Evolutionary conservation across 2,329 filamentous ascomycete species (phyloP).

Genomic region (Volutella citrinella): DNA sequence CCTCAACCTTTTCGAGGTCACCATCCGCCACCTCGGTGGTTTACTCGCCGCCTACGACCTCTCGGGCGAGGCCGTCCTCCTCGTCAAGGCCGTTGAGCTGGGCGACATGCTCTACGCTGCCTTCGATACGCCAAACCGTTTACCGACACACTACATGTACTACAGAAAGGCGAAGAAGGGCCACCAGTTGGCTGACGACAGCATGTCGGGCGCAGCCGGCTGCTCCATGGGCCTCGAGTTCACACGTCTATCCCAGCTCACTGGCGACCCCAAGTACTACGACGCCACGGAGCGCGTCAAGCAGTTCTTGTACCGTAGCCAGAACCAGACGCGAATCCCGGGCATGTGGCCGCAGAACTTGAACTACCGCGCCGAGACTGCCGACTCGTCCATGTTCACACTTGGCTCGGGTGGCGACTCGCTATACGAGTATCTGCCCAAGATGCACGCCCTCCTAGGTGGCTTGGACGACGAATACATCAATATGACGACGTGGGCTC

Average conservation of each 20-base stretch:
- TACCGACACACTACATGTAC: constrained; percentile 46
- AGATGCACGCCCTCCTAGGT: constrained; percentile 61
- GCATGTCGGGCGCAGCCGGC: constrained; percentile 42
- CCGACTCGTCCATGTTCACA: constrained; percentile 37
- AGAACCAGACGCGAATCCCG: constrained; percentile 64
- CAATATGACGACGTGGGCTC: constrained; percentile 61
- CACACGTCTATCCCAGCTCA: constrained; percentile 70
- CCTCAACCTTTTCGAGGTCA: constrained; percentile 63
- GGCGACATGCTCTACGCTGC: constrained; percentile 51
- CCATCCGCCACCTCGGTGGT: constrained; percentile 53
- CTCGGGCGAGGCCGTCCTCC: constrained; percentile 42
- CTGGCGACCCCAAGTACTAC: constrained; percentile 70
- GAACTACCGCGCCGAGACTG: constrained; percentile 55
- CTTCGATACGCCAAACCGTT: constrained; percentile 53
- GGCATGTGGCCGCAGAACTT: constrained; percentile 70
- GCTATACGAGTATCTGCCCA: constrained; percentile 59
- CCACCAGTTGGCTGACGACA: constrained; percentile 31
- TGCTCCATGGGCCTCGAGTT: constrained; percentile 74
- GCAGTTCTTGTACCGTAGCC: constrained; percentile 60
- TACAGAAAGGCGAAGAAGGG: constrained; percentile 41
- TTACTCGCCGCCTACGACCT: constrained; percentile 52
- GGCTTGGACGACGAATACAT: constrained; percentile 62
- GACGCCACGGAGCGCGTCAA: constrained; percentile 75
- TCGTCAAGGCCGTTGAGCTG: constrained; percentile 50
- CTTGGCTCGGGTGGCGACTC: constrained; percentile 47